Conservation (phyloP, 139 green algal genomes). For the Chlorella sp. region DNA sequence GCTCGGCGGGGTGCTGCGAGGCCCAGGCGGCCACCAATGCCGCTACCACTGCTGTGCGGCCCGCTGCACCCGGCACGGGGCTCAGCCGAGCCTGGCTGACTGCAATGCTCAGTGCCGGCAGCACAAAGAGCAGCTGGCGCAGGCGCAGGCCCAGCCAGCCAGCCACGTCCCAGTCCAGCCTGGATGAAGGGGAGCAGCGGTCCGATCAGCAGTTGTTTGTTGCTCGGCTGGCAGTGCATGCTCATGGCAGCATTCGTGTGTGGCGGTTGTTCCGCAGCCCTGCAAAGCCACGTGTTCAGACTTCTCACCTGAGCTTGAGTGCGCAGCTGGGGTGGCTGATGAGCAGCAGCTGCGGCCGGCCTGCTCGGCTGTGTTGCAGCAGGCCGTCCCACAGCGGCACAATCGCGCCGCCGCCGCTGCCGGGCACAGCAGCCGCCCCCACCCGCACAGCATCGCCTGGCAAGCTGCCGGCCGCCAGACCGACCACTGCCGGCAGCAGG, state of each 20-base stretch:
- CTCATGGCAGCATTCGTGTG: too few species aligned
- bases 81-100: constrained; percentile 13
- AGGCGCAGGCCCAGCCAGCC: constrained; percentile 28
- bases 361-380: too few species aligned
- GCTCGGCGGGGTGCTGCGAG: neutral
- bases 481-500: neutral
- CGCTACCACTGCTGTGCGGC: neutral
- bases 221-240: too few species aligned
- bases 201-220: too few species aligned
- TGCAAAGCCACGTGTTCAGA: too few species aligned
- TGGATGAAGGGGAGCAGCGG: neutral
- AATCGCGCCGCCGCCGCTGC: too few species aligned
- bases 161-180: constrained; percentile 19
- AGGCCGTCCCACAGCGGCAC: constrained; percentile 30
- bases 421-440: neutral
- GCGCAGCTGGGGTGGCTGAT: constrained; percentile 20
- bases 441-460: neutral
- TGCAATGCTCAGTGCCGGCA: neutral
- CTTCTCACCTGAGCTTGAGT: neutral
- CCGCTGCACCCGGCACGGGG: neutral
- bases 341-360: neutral
- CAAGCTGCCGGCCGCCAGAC: neutral
- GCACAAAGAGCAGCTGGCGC: constrained; percentile 14
- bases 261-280: too few species aligned
- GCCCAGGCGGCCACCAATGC: neutral